Conservation (phyloP, 129 eudicot genomes). For the Flaveria trinervia region DNA sequence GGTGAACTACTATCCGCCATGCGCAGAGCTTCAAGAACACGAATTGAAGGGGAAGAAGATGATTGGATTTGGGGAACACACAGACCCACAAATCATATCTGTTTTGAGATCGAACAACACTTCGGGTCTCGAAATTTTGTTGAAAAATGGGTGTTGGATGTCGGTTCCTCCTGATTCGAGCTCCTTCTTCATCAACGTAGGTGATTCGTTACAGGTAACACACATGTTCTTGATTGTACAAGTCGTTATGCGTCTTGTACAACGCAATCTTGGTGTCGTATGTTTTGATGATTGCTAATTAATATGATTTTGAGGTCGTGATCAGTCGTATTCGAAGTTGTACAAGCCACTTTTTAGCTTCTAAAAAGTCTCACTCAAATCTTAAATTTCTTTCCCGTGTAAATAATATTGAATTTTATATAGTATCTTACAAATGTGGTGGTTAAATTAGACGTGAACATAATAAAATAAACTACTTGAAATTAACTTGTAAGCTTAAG, state of each 20-base stretch:
- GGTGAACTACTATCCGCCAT: conserved; percentile 75
- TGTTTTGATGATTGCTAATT: conserved; percentile 17
- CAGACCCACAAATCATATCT: conserved; percentile 88
- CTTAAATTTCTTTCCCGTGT: not conserved
- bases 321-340: conserved; percentile 29
- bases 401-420: not conserved
- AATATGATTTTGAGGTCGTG: conserved; percentile 26
- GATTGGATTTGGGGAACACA: conserved; percentile 81
- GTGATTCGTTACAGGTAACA: conserved; percentile 82
- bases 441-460: not conserved
- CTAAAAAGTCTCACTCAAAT: conserved; percentile 1
- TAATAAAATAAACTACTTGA: not conserved
- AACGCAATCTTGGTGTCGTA: not conserved
- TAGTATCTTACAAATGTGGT: not conserved
- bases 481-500: not conserved
- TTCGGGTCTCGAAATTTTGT: conserved; percentile 71
- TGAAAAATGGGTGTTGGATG: conserved; percentile 64
- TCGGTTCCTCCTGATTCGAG: conserved; percentile 69
- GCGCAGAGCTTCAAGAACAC: conserved; percentile 40
- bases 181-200: conserved; percentile 80
- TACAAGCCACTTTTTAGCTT: not conserved
- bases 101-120: conserved; percentile 71
- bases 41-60: conserved; percentile 34
- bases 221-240: not conserved
- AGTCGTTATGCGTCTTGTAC: not conserved